Evolutionary conservation across 306 rosid genomes (phyloP).

Genomic region (Alnus glutinosa): DNA sequence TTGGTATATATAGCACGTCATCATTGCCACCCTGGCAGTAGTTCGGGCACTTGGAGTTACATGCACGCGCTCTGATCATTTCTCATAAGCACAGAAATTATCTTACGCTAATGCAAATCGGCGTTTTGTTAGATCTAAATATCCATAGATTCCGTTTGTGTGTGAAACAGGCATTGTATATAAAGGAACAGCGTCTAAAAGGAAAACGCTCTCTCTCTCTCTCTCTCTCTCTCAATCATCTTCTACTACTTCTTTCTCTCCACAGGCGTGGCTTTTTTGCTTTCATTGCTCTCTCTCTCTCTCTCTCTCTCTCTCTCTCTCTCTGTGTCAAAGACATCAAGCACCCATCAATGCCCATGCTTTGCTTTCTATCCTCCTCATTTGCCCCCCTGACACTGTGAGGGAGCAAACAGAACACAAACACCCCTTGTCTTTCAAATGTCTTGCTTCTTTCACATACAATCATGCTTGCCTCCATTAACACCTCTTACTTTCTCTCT

Average conservation of each 20-base stretch:
- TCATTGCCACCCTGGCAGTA: conserved; percentile 38
- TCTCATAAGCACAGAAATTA: background rate
- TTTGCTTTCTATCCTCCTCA: conserved; percentile 42
- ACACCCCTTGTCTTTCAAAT: conserved; percentile 39
- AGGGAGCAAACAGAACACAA: conserved; percentile 25
- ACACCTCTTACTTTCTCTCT: conserved; percentile 30
- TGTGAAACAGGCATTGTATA: too few relatives aligned
- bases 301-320: conserved; percentile 22
- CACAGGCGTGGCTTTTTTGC: conserved; percentile 82
- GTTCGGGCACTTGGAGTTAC: conserved; percentile 39
- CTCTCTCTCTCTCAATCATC: conserved; percentile 58
- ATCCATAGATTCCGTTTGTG: too few relatives aligned
- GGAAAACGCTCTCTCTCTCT: conserved; percentile 34
- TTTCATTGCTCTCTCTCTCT: conserved; percentile 68
- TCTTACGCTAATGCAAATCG: too few relatives aligned
- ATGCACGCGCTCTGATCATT: conserved; percentile 31
- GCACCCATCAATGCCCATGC: conserved; percentile 50
- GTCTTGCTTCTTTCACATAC: conserved; percentile 35
- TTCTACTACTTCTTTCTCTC: conserved; percentile 35
- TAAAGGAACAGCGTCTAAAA: conserved; percentile 36
- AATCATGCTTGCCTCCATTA: conserved; percentile 42
- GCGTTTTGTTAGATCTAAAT: too few relatives aligned
- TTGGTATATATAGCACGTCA: conserved; percentile 33
- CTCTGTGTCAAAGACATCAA: conserved; percentile 32
- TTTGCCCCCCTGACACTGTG: conserved; percentile 34